Evolutionary conservation across 257 asterid genomes (phyloP), one percentile per base, ranked within the genome.

Genomic region (Hygrophila difformis): DNA sequence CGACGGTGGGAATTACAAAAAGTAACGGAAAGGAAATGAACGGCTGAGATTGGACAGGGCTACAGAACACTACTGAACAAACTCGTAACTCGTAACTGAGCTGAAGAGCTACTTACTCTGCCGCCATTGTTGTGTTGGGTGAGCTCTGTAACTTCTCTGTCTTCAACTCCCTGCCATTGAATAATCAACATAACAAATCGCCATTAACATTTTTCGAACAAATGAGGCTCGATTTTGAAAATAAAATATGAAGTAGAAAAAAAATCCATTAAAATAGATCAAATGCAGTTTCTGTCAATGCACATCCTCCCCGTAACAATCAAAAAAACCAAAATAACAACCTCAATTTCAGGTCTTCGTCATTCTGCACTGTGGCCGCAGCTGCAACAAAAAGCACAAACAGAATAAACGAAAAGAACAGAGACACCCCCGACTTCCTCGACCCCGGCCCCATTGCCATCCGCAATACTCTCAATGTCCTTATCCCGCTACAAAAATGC

Each of bases 111-210:
- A 62, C 70, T 71, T 59, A 87, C 96, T 69, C 70, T 18, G 56
- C 64, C 60, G 79, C 80, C 94, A 79, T 76, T 74, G 94, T 79
- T 73, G 89, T 66, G 82, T 86, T 82, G 39, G 59, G 37, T 4
- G 83, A 72, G 72, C 73, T 79, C 82, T 66, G 64, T 61, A 73
- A 44, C 54, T 57, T 56, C 67, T 60, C 57, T 53, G 62, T 67
- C 69, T 69, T 80, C 49, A 55, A 63, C 12, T n/a, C 63, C 18
- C 91, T 85, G 74, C 10, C 12, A 33, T 5, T 9, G 8, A 33
- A 33, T 3, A 22, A 4, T n/a, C n/a, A 31, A 29, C 12, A 38
- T 1, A 19, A 21, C 18, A 22, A 59, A 44, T 7, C 24, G 18
- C 23, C 37, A 16, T 33, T 15, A 21, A 37, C 3, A 43, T 5